phyloP scores from a whole-genome alignment of 2,329 filamentous ascomycete species.

The Xylariaceae sp. region DNA sequence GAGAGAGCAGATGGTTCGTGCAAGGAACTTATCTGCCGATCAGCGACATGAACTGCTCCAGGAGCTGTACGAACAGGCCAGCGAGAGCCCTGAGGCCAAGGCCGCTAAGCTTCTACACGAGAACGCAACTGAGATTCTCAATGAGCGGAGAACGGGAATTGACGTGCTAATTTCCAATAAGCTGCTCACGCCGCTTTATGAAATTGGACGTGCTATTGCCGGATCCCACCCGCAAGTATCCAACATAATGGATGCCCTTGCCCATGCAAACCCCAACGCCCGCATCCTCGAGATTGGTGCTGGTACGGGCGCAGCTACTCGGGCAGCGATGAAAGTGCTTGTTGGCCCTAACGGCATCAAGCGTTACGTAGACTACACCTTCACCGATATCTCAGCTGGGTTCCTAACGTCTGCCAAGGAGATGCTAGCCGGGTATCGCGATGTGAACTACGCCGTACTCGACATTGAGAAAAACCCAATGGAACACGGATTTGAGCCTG shows the following conservation, averaged over 20 bases:
- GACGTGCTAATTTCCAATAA: not conserved
- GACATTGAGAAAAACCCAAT: constrained; percentile 14
- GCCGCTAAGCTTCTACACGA: constrained; percentile 1
- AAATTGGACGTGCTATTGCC: not conserved
- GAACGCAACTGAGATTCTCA: constrained; percentile 1
- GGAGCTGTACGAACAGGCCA: not conserved
- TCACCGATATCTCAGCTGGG: constrained; percentile 17
- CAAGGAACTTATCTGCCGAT: not conserved
- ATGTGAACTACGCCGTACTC: constrained; percentile 14
- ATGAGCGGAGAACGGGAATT: not conserved
- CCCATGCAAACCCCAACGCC: not conserved
- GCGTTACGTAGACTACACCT: constrained; percentile 15
- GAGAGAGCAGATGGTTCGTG: not conserved
- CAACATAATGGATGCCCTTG: not conserved
- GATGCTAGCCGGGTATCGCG: constrained; percentile 5
- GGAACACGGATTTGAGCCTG: constrained; percentile 2
- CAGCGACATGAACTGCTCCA: not conserved
- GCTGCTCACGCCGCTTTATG: not conserved
- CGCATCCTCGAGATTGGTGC: constrained; percentile 5
- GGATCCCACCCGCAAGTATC: constrained; percentile 1
- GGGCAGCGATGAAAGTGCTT: not conserved
- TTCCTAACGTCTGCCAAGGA: constrained; percentile 12
- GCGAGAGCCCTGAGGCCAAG: not conserved
- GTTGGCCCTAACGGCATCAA: constrained; percentile 4
- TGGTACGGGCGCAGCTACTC: constrained; percentile 5